Conservation (phyloP, 441 rosid genomes). For the Gossypium aridum region DNA sequence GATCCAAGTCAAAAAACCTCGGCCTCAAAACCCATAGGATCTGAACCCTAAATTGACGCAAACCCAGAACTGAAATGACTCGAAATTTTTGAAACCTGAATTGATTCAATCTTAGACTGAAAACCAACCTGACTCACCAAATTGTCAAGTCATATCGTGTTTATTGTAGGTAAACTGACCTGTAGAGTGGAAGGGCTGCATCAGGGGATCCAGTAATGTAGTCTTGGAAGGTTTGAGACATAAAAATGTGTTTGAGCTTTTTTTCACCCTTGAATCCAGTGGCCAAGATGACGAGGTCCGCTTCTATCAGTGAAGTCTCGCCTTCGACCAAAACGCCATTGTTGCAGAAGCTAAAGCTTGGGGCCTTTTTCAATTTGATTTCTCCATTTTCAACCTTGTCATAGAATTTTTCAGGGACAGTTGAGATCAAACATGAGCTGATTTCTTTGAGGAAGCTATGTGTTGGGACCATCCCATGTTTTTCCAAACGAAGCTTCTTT, state of each 20-base stretch:
- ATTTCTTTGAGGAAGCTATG: constrained; percentile 27
- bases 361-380: constrained; percentile 36
- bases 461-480: constrained; percentile 42
- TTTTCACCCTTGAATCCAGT: constrained; percentile 43
- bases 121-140: no score
- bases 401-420: constrained; percentile 32
- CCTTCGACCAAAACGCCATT: constrained; percentile 32
- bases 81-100: no score
- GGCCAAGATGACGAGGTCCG: constrained; percentile 42
- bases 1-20: no score
- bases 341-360: constrained; percentile 29
- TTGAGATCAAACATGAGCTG: constrained; percentile 28
- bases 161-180: constrained; percentile 19
- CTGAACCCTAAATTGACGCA: no score
- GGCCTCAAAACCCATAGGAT: no score
- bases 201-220: constrained; percentile 26
- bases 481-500: constrained; percentile 27
- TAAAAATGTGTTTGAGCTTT: constrained; percentile 39
- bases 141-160: not conserved
- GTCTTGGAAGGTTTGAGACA: constrained; percentile 21
- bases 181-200: constrained; percentile 40
- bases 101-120: no score
- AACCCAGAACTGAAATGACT: no score
- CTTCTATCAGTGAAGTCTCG: constrained; percentile 15
- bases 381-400: constrained; percentile 43